Percentiles rank a stretch among this genome's conserved stretches.
Conservation (phyloP, 2,329 filamentous ascomycete species). For the Trichoderma cornu-damae region DNA sequence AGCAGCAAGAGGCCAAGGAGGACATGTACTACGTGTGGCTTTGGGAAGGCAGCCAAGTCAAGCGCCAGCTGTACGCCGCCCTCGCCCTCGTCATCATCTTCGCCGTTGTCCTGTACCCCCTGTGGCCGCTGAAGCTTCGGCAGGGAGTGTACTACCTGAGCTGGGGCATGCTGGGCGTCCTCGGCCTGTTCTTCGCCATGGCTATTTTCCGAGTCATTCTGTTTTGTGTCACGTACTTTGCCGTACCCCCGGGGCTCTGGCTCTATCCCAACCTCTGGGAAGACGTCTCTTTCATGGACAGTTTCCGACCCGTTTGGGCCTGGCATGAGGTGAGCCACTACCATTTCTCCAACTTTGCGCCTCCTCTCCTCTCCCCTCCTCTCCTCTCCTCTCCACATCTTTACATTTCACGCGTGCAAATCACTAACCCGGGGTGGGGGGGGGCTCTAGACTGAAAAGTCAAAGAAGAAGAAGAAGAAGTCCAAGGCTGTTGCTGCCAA, state of each 20-base stretch:
- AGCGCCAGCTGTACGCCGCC: constrained; percentile 84
- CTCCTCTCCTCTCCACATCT: background rate
- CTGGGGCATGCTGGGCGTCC: constrained; percentile 83
- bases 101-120: constrained; percentile 84
- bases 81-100: constrained; percentile 81
- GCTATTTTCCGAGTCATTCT: constrained; percentile 93
- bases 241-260: constrained; percentile 84
- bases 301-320: constrained; percentile 91
- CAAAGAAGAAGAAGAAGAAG: constrained; percentile 56
- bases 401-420: background rate
- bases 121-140: constrained; percentile 88
- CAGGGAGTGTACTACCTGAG: constrained; percentile 96
- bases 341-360: too few species aligned
- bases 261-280: constrained; percentile 97
- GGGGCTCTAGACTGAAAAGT: constrained; percentile 30
- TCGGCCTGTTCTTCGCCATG: constrained; percentile 96
- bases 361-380: background rate
- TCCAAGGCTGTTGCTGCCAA: constrained; percentile 37
- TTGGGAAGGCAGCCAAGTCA: constrained; percentile 90
- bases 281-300: constrained; percentile 97
- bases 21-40: constrained; percentile 96
- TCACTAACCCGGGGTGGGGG: too few species aligned
- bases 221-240: constrained; percentile 88
- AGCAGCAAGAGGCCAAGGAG: constrained; percentile 83
- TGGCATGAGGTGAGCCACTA: constrained; percentile 79